phyloP scores from a whole-genome alignment of 768 basidiomycete genomes.

The Mycena albidolilacea region DNA sequence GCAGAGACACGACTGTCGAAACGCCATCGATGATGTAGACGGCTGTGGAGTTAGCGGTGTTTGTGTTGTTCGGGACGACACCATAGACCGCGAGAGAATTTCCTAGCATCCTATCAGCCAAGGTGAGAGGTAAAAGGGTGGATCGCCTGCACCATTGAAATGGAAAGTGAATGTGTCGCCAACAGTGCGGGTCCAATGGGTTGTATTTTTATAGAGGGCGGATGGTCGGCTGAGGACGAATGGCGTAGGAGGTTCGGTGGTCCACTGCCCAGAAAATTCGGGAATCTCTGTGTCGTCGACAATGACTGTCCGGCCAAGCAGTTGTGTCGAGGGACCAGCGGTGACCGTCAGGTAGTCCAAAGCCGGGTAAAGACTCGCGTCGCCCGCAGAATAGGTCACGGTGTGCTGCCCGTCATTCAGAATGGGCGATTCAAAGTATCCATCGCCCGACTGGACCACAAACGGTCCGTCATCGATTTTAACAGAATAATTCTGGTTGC shows the following conservation, averaged over 20 bases:
- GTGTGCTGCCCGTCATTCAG: conserved; percentile 56
- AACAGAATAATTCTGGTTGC: conserved; percentile 49
- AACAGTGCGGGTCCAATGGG: conserved; percentile 54
- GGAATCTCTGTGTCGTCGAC: conserved; percentile 54
- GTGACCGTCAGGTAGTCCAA: conserved; percentile 60
- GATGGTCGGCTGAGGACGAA: conserved; percentile 46
- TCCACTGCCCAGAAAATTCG: conserved; percentile 54
- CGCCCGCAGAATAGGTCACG: conserved; percentile 52
- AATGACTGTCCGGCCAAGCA: conserved; percentile 53
- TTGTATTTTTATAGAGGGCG: conserved; percentile 49
- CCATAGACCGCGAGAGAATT: conserved; percentile 56
- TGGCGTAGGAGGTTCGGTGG: conserved; percentile 36
- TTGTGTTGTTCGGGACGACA: conserved; percentile 47
- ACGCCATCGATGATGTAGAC: conserved; percentile 55
- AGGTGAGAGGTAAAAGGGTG: not conserved
- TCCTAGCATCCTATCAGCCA: conserved; percentile 45
- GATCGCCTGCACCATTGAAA: conserved; percentile 51
- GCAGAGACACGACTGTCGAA: conserved; percentile 41
- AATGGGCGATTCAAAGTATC: conserved; percentile 49
- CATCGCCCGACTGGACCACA: conserved; percentile 48
- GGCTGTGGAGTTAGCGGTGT: conserved; percentile 48
- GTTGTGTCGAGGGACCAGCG: conserved; percentile 52
- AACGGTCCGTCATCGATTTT: conserved; percentile 55
- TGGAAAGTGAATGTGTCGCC: conserved; percentile 53
- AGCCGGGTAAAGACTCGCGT: conserved; percentile 44